These are phyloP conservation scores for Paraphoma sp. DNA, from an alignment of 2,329 filamentous ascomycete species.

Conservation along the genomic window DNA sequence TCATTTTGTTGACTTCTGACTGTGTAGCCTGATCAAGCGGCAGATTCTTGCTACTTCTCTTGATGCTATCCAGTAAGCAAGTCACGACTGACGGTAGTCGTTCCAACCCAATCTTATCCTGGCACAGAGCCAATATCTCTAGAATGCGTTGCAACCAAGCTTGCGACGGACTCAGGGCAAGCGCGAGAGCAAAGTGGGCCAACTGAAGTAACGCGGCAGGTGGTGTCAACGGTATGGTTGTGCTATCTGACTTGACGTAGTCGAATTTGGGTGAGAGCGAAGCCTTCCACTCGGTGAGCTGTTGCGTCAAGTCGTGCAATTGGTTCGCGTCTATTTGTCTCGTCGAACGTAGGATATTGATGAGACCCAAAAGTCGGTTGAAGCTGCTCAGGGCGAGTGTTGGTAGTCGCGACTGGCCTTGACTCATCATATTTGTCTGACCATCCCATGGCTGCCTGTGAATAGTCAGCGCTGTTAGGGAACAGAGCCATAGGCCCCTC, in stretches of 20 bases:
- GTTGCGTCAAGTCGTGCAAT: conserved; percentile 35
- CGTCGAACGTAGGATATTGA: conserved; percentile 28
- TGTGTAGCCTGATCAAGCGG: conserved; percentile 18
- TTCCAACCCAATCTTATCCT: conserved; percentile 25
- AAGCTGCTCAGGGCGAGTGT: conserved; percentile 59
- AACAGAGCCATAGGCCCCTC: no score
- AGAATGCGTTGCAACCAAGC: conserved; percentile 24
- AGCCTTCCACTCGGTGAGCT: conserved; percentile 47
- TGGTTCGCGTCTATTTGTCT: conserved; percentile 28
- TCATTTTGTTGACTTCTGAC: conserved; percentile 16
- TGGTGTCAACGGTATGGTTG: conserved; percentile 25
- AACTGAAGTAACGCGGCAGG: conserved; percentile 36
- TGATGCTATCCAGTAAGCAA: conserved; percentile 28
- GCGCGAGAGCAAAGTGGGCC: conserved; percentile 29
- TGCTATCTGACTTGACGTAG: conserved; percentile 26
- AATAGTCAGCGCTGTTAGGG: neutral
- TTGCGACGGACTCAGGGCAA: conserved; percentile 28
- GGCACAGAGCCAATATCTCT: conserved; percentile 27
- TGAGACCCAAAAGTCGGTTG: conserved; percentile 55
- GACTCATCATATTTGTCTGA: conserved; percentile 46
- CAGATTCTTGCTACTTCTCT: conserved; percentile 13
- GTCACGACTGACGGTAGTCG: conserved; percentile 33
- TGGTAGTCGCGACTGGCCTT: conserved; percentile 23
- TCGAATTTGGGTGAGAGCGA: conserved; percentile 30
- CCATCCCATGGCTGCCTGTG: conserved; percentile 68